Conservation (phyloP, 2,329 filamentous ascomycete genomes). For the Colletotrichum cordylinicola region DNA sequence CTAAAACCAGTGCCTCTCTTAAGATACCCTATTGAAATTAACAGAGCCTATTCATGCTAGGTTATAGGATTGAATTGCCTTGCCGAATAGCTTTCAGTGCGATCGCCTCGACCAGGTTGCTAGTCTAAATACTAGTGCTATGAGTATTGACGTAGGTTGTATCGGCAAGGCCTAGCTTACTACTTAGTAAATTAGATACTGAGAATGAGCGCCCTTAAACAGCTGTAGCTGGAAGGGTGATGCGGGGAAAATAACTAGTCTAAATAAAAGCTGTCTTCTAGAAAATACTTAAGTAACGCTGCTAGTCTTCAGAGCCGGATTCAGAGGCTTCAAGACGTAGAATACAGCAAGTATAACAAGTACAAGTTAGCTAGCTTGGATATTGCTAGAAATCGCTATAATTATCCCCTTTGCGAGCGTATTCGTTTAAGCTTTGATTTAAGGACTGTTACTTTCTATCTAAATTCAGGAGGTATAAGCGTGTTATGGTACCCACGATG, state of each 20-base stretch:
- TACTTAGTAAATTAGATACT: background rate
- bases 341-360: too few species aligned
- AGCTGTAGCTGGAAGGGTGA: background rate
- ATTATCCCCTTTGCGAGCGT: too few species aligned
- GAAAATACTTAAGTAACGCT: background rate
- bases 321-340: background rate
- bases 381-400: too few species aligned
- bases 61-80: background rate
- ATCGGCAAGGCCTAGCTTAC: background rate
- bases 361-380: too few species aligned
- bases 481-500: too few species aligned
- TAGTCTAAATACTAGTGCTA: constrained; percentile 51
- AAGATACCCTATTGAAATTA: constrained; percentile 27
- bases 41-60: constrained; percentile 26
- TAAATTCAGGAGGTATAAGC: too few species aligned
- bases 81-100: constrained; percentile 29
- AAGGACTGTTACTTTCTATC: too few species aligned
- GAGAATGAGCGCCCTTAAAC: background rate
- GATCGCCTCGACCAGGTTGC: constrained; percentile 51
- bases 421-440: too few species aligned
- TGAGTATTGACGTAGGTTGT: constrained; percentile 44
- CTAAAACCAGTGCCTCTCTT: background rate
- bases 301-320: background rate
- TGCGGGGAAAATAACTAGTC: background rate
- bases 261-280: background rate